These are phyloP conservation scores for Colletotrichum tropicicola DNA, from an alignment of 2,329 filamentous ascomycete species.

Conservation along the genomic window DNA sequence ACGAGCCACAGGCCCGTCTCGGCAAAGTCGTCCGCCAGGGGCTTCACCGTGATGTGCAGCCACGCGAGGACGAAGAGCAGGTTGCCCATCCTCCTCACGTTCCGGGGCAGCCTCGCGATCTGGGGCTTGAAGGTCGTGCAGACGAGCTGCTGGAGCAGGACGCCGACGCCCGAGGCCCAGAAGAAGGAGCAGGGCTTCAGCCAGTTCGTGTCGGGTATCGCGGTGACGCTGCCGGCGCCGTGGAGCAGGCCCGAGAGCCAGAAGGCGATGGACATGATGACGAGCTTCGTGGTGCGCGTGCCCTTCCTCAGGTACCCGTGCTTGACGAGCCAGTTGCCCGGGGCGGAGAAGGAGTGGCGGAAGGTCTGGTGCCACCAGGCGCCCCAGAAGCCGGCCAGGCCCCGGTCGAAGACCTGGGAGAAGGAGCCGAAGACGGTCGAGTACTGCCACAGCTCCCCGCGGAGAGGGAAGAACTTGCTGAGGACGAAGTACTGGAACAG, in stretches of 20 bases:
- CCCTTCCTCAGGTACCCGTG: conserved; percentile 48
- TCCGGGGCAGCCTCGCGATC: conserved; percentile 51
- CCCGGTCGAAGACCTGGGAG: conserved; percentile 68
- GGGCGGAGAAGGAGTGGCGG: conserved; percentile 74
- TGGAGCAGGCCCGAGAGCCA: conserved; percentile 75
- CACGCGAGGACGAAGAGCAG: conserved; percentile 69
- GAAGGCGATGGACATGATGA: conserved; percentile 65
- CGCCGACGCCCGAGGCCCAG: conserved; percentile 71
- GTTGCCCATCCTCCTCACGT: conserved; percentile 64
- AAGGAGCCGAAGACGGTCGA: conserved; percentile 66
- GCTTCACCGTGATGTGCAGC: conserved; percentile 71
- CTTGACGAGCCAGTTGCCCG: conserved; percentile 57
- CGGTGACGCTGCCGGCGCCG: conserved; percentile 72
- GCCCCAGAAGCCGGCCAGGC: conserved; percentile 85
- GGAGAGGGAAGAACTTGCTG: conserved; percentile 60
- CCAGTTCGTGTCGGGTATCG: conserved; percentile 61
- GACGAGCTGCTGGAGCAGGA: conserved; percentile 64
- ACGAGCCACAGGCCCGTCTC: conserved; percentile 79
- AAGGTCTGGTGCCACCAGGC: conserved; percentile 93
- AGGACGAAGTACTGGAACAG: conserved; percentile 62
- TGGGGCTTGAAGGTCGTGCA: conserved; percentile 42
- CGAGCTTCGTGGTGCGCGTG: conserved; percentile 40
- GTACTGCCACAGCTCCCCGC: conserved; percentile 60
- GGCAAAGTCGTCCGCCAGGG: conserved; percentile 81
- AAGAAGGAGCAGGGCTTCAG: conserved; percentile 76